A percentile compares a stretch with the other conserved stretches of the same genome.
Evolutionary conservation across 1,284 basidiomycete species (phyloP).

Genomic region (Ceratobasidium theobromae): DNA sequence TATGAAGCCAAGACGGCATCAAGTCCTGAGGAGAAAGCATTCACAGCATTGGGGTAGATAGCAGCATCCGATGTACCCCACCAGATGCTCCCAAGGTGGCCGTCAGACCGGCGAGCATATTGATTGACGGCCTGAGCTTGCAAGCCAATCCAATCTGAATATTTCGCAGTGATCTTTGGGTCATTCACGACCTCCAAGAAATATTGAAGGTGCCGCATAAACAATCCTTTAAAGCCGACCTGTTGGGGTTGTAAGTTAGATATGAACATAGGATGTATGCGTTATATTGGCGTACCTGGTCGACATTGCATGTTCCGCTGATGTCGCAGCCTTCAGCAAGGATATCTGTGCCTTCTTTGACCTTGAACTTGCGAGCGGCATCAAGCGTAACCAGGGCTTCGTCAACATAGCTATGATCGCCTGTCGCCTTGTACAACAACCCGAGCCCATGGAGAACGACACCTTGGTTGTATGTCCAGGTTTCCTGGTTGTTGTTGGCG

Average conservation of each 20-base stretch:
- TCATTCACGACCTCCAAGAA: constrained; percentile 14
- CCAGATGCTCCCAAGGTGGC: not conserved
- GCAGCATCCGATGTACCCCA: not conserved
- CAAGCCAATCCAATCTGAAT: constrained; percentile 8
- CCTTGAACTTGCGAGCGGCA: not conserved
- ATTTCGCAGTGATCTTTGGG: not conserved
- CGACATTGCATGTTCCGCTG: not conserved
- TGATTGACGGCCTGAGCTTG: constrained; percentile 10
- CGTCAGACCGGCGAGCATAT: not conserved
- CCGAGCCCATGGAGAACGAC: constrained; percentile 9
- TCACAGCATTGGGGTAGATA: not conserved
- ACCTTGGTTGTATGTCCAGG: constrained; percentile 15
- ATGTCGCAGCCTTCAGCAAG: constrained; percentile 6
- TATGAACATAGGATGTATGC: not conserved
- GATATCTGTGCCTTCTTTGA: not conserved
- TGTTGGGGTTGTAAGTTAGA: not conserved
- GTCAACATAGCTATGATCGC: constrained; percentile 4
- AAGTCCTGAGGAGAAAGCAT: constrained; percentile 3
- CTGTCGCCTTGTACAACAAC: not conserved
- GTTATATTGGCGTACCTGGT: not conserved
- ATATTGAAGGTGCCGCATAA: not conserved
- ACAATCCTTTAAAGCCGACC: not conserved
- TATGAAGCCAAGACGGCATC: not conserved
- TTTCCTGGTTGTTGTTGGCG: constrained; percentile 8
- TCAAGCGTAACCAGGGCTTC: not conserved